Evolutionary conservation across 2,329 filamentous ascomycete genomes (phyloP).

Genomic region (Aaosphaeria arxii): DNA sequence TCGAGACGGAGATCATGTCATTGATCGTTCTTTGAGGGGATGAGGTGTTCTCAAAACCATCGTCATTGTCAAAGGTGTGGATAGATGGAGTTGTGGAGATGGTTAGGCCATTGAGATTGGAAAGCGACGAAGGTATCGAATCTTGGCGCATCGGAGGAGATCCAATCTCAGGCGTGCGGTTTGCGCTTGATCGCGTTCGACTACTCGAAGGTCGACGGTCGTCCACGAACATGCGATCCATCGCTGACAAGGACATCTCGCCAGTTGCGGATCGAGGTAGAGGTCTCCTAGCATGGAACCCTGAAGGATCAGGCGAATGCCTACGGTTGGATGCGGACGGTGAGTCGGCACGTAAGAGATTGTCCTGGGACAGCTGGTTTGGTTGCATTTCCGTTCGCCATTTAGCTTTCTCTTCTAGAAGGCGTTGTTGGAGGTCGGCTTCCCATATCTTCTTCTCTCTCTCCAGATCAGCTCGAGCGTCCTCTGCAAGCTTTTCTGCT

Average conservation of each 20-base stretch:
- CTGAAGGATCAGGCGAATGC: slow-evolving; percentile 37
- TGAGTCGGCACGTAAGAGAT: slow-evolving; percentile 37
- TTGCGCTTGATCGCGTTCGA: slow-evolving; percentile 24
- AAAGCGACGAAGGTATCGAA: slow-evolving; percentile 29
- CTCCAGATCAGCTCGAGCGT: slow-evolving; percentile 55
- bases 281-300: slow-evolving; percentile 27
- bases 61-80: slow-evolving; percentile 44
- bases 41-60: slow-evolving; percentile 54
- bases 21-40: slow-evolving; percentile 63
- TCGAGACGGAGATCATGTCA: slow-evolving; percentile 86
- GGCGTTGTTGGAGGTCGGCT: slow-evolving; percentile 53
- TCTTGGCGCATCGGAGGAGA: slow-evolving; percentile 31
- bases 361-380: slow-evolving; percentile 19
- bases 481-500: slow-evolving; percentile 60
- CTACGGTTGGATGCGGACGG: slow-evolving; percentile 38
- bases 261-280: slow-evolving; percentile 29
- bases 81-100: slow-evolving; percentile 46
- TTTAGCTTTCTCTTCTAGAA: slow-evolving; percentile 64
- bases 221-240: slow-evolving; percentile 36
- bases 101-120: slow-evolving; percentile 34
- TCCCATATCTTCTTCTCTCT: slow-evolving; percentile 60
- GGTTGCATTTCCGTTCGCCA: slow-evolving; percentile 51
- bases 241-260: slow-evolving; percentile 30
- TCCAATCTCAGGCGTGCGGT: slow-evolving; percentile 36
- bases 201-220: slow-evolving; percentile 35